These are phyloP conservation scores for Leonotis leonurus DNA, from an alignment of 257 asterid genomes.

Conservation along the genomic window DNA sequence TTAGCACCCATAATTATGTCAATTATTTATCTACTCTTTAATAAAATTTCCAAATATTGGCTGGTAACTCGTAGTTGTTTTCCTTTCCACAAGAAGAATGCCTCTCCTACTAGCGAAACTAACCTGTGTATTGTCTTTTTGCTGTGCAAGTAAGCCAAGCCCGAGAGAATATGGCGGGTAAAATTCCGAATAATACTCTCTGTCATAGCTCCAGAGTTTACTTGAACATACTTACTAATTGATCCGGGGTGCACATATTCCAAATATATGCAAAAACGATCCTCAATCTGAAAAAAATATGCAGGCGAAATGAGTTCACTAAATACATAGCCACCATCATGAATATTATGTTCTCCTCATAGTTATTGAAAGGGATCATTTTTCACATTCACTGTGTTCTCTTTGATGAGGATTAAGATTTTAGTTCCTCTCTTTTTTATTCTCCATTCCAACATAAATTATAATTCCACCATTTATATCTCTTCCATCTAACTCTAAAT, in stretches of 20 bases:
- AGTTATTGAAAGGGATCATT: not conserved
- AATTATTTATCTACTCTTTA: not conserved
- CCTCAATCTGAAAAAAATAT: conserved; percentile 49
- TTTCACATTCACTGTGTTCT: not conserved
- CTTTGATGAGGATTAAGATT: no score
- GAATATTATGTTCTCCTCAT: not conserved
- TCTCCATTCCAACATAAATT: no score
- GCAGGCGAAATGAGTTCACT: conserved; percentile 3
- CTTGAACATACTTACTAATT: conserved; percentile 54
- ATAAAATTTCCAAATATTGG: not conserved
- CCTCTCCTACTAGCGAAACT: not conserved
- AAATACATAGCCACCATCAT: not conserved
- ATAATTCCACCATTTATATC: no score
- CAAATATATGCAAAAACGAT: conserved; percentile 84
- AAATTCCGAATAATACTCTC: conserved; percentile 76
- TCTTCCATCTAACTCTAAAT: no score
- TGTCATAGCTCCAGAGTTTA: conserved; percentile 75
- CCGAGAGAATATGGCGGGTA: conserved; percentile 83
- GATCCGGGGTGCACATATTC: conserved; percentile 96
- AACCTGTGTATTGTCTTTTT: conserved; percentile 82
- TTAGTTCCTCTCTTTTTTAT: no score
- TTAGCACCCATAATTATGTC: not conserved
- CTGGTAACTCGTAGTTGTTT: not conserved
- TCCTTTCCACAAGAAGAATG: not conserved
- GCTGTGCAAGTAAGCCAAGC: conserved; percentile 82